Evolutionary conservation across 192 early-diverging fungal genomes (phyloP).

Genomic region (Coemansia sp.): DNA sequence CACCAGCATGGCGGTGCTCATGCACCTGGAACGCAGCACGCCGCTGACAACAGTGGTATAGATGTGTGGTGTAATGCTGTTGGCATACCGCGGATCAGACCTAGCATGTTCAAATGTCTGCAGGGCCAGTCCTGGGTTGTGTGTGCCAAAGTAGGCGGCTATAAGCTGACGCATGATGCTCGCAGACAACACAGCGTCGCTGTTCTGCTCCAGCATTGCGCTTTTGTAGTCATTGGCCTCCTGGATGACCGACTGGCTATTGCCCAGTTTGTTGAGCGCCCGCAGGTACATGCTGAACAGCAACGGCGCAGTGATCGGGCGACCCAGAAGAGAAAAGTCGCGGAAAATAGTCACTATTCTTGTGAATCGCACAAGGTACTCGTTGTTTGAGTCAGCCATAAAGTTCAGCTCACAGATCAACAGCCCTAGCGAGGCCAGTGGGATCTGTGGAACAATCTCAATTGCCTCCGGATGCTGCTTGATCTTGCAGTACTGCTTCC

Average conservation of each 20-base stretch:
- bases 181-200: neutral
- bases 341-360: slow-evolving; percentile 30
- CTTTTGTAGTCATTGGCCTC: slow-evolving; percentile 12
- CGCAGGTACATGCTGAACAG: slow-evolving; percentile 39
- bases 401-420: slow-evolving; percentile 39
- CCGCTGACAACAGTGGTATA: slow-evolving; percentile 24
- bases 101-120: slow-evolving; percentile 14
- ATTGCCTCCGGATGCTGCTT: slow-evolving; percentile 11
- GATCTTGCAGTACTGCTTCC: slow-evolving; percentile 40
- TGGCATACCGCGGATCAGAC: neutral
- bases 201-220: too few species aligned
- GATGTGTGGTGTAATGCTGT: slow-evolving; percentile 26
- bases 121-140: slow-evolving; percentile 29
- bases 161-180: slow-evolving; percentile 33
- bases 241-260: slow-evolving; percentile 18
- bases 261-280: slow-evolving; percentile 39
- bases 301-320: slow-evolving; percentile 14
- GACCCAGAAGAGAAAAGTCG: slow-evolving; percentile 14
- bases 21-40: slow-evolving; percentile 5
- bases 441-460: slow-evolving; percentile 22
- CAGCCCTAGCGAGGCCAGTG: slow-evolving; percentile 12
- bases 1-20: slow-evolving; percentile 8
- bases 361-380: slow-evolving; percentile 23
- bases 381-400: slow-evolving; percentile 8
- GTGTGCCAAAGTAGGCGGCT: slow-evolving; percentile 32